phyloP scores from a whole-genome alignment of 306 rosid genomes.

The Prunus mume region DNA sequence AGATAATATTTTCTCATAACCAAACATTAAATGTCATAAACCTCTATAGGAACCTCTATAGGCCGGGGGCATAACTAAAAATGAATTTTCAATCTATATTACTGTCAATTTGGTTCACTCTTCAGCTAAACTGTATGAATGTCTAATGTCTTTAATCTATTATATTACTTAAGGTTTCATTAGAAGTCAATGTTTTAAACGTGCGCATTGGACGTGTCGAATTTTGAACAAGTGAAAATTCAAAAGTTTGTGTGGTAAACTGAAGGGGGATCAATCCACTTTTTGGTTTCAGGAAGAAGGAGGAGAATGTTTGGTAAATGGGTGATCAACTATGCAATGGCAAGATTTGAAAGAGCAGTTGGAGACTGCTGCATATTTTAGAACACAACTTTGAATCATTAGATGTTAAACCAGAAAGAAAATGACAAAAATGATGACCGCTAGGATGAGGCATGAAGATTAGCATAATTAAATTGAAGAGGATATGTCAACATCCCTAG shows the following conservation, averaged over 20 bases:
- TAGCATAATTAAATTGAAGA: neutral
- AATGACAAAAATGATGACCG: constrained; percentile 51
- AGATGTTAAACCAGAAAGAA: constrained; percentile 30
- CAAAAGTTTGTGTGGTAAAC: neutral
- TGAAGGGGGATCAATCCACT: neutral
- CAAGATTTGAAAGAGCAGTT: constrained; percentile 44
- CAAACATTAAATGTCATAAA: neutral
- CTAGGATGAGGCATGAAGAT: neutral
- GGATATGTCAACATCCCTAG: neutral
- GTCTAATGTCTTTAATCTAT: neutral
- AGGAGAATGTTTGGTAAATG: constrained; percentile 34
- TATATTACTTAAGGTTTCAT: neutral
- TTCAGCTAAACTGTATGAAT: neutral
- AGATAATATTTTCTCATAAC: neutral
- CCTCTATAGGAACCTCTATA: neutral
- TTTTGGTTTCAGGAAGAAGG: constrained; percentile 20
- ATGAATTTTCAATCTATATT: neutral
- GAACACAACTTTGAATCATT: neutral
- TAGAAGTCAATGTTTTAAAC: neutral
- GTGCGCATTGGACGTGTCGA: neutral
- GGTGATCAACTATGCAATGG: constrained; percentile 28
- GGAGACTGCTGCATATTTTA: constrained; percentile 24
- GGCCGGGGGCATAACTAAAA: neutral
- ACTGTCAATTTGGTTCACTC: neutral
- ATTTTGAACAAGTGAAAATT: constrained; percentile 6